Base-by-base conservation (phyloP, 768 basidiomycete genomes). In the Boletus huronensis region DNA sequence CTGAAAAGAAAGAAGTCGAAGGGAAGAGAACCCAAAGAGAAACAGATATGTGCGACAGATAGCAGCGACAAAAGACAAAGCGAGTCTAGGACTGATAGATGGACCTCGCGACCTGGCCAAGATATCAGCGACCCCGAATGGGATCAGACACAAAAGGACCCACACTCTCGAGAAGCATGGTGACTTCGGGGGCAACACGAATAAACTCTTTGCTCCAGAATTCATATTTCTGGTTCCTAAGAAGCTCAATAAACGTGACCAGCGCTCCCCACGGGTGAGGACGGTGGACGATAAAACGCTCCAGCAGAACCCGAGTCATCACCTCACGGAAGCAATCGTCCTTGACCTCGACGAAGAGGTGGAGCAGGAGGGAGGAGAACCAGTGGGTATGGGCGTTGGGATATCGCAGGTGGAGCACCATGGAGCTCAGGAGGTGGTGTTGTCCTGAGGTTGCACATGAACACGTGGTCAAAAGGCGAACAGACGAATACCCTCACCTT, bases 321-420 rank as follows among this genome's bases (percentile, higher is more conserved):
- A 92, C 82, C 68, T 94, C 90, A 63, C 82, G 79, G 77, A 90
- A 87, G 41, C 80, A 81, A 53, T 89, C 88, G 56, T 84, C 83
- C 64, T 84, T 82, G 57, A 89, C 80, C 66, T 93, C 89, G 47
- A 77, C 65, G 76, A 98, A 98, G 41, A 96, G 82, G 69, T 93
- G 83, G 49, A 98, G 82, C 50, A 98, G 76, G 59, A 98, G 80
- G 42, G 87, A 89, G 69, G 88, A 91, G 80, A 96, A 98, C 93
- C 95, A 99, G 71, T 93, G 89, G 47, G 96, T 99, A 78, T 99
- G 97, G 10, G 95, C 91, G 65, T 95, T 97, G 31, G 97, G 96
- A 79, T 96, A 98, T 64, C 97, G 91, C 59, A 99, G 77, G 69
- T 98, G 96, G 63, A 94, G 82, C 41, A 93, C 89, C 70, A 96